phyloP scores from a whole-genome alignment of 371 early-diverging fungal genomes.

The Blakeslea trispora region DNA sequence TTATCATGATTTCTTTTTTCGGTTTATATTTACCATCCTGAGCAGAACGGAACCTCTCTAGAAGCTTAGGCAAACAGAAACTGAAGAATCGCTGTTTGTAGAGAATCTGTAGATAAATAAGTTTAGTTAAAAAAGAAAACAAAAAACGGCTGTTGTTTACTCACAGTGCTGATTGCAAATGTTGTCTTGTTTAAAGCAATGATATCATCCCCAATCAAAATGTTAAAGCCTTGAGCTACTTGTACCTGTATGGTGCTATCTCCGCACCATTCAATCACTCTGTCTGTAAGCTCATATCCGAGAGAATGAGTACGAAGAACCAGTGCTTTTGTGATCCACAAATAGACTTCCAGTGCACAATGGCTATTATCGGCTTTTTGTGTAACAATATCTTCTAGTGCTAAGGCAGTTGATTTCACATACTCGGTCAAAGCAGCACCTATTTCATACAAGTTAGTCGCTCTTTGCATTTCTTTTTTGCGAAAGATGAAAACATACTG shows the following conservation, averaged over 20 bases:
- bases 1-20: too few relatives aligned
- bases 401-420: constrained; percentile 29
- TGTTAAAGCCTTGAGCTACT: constrained; percentile 69
- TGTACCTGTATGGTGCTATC: constrained; percentile 42
- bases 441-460: constrained; percentile 16
- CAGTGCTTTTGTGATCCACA: constrained; percentile 66
- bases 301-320: constrained; percentile 52
- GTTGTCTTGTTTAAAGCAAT: constrained; percentile 70
- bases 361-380: constrained; percentile 13
- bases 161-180: constrained; percentile 70
- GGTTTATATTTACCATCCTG: constrained; percentile 3
- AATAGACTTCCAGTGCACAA: constrained; percentile 37
- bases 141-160: constrained; percentile 2
- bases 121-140: not conserved
- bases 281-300: constrained; percentile 61
- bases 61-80: constrained; percentile 69
- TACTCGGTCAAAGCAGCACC: constrained; percentile 35
- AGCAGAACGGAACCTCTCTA: constrained; percentile 57
- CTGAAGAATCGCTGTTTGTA: constrained; percentile 86
- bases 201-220: constrained; percentile 69
- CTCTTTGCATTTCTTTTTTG: too few relatives aligned
- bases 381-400: constrained; percentile 27
- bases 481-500: too few relatives aligned
- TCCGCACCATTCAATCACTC: constrained; percentile 58
- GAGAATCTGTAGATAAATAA: constrained; percentile 54